Evolutionary conservation across 2,329 filamentous ascomycete genomes (phyloP).

Genomic region (Pseudogymnoascus sp.): DNA sequence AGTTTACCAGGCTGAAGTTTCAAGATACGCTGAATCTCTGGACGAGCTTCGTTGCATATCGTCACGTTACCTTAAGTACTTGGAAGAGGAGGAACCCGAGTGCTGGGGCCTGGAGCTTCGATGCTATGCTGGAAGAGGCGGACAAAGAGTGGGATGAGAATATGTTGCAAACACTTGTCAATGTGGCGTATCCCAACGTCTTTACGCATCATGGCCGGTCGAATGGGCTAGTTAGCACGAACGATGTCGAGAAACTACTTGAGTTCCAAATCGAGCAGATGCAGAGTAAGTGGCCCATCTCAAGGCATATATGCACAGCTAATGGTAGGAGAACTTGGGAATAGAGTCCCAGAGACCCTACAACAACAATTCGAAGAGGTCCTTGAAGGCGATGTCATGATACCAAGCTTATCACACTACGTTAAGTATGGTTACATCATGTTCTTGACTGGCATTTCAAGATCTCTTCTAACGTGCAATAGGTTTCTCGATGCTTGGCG

Average conservation of each 20-base stretch:
- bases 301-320: not conserved
- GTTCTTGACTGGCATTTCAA: conserved; percentile 14
- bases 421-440: conserved; percentile 44
- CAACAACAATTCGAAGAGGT: conserved; percentile 62
- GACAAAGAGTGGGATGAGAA: conserved; percentile 43
- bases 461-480: conserved; percentile 14
- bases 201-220: conserved; percentile 21
- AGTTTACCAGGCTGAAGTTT: conserved; percentile 75
- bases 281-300: conserved; percentile 52
- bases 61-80: conserved; percentile 60
- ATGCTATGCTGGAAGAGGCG: conserved; percentile 44
- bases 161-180: conserved; percentile 34
- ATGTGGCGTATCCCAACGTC: conserved; percentile 23
- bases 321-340: conserved; percentile 54
- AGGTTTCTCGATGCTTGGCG: conserved; percentile 90
- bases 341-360: conserved; percentile 67
- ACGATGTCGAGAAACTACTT: conserved; percentile 72
- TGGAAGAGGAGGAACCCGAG: conserved; percentile 48
- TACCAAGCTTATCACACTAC: conserved; percentile 69
- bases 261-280: conserved; percentile 85
- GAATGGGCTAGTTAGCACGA: conserved; percentile 52
- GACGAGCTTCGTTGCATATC: conserved; percentile 73
- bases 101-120: conserved; percentile 42
- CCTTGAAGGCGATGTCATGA: conserved; percentile 55
- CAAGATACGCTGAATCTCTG: conserved; percentile 71